Conservation (phyloP, 2,329 filamentous ascomycete genomes). For the Xylariales sp. region DNA sequence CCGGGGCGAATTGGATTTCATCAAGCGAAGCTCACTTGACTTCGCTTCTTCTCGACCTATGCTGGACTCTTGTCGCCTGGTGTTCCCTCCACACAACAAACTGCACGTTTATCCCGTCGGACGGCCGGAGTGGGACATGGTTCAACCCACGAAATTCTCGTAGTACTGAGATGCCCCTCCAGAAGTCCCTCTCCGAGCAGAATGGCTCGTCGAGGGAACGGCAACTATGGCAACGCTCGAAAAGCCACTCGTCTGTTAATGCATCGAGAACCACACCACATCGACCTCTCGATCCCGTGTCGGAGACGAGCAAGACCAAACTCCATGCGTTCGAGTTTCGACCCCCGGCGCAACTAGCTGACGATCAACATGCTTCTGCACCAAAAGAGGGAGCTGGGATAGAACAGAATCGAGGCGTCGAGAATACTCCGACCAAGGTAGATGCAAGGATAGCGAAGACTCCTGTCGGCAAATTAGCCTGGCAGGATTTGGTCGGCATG, state of each 20-base stretch:
- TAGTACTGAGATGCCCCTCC: slow-evolving; percentile 30
- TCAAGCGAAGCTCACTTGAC: no score
- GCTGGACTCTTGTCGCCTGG: no score
- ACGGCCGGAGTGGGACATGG: no score
- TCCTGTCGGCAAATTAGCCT: slow-evolving; percentile 48
- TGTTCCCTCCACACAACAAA: no score
- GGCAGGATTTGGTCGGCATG: slow-evolving; percentile 54
- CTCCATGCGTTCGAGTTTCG: slow-evolving; percentile 54
- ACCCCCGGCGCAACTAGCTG: slow-evolving; percentile 22
- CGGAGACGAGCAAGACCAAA: slow-evolving; percentile 56
- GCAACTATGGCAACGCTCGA: slow-evolving; percentile 49
- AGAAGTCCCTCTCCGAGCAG: slow-evolving; percentile 36
- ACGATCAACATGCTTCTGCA: slow-evolving; percentile 11
- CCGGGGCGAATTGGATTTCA: no score
- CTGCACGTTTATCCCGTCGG: no score
- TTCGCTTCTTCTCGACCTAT: no score
- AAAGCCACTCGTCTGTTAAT: slow-evolving; percentile 41
- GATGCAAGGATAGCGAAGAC: slow-evolving; percentile 33
- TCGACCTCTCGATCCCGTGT: slow-evolving; percentile 43
- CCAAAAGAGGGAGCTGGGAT: no score
- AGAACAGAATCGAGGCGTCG: neutral
- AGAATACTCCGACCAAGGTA: slow-evolving; percentile 1
- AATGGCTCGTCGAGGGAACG: slow-evolving; percentile 24
- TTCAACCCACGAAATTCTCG: no score
- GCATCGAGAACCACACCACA: slow-evolving; percentile 11